Evolutionary conservation across 2,329 filamentous ascomycete species (phyloP).

Genomic region (Cercospora beticola): DNA sequence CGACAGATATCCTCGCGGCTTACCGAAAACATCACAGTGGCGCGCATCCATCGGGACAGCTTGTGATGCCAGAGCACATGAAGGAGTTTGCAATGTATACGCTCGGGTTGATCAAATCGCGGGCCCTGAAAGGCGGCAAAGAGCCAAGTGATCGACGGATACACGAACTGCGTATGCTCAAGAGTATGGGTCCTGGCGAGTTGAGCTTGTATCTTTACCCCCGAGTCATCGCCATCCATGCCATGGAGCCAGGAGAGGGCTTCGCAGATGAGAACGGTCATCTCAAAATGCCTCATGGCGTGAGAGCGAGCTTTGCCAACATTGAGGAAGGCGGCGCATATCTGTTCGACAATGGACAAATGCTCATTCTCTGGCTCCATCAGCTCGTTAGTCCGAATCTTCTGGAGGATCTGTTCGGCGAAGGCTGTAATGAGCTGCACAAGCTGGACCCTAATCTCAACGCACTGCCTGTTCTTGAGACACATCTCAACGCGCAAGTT

Average conservation of each 20-base stretch:
- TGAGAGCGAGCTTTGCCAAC: constrained; percentile 80
- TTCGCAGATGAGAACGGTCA: constrained; percentile 93
- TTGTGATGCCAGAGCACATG: constrained; percentile 91
- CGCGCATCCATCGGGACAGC: constrained; percentile 81
- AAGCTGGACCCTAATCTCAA: constrained; percentile 78
- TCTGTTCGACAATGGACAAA: constrained; percentile 91
- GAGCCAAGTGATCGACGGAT: constrained; percentile 89
- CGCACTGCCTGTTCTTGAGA: constrained; percentile 78
- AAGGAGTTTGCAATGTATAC: constrained; percentile 98
- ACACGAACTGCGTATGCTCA: constrained; percentile 87
- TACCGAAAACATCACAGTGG: constrained; percentile 93
- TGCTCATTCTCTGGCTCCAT: constrained; percentile 89
- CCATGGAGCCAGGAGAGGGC: constrained; percentile 80
- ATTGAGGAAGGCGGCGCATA: constrained; percentile 94
- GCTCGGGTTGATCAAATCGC: constrained; percentile 81
- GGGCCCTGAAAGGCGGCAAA: constrained; percentile 87
- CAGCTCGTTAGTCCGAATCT: constrained; percentile 89
- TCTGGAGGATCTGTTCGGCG: constrained; percentile 84
- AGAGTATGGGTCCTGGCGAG: constrained; percentile 81
- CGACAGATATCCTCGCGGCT: constrained; percentile 84
- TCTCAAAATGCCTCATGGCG: constrained; percentile 74
- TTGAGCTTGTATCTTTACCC: constrained; percentile 92
- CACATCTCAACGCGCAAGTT: constrained; percentile 90
- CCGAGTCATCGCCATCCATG: constrained; percentile 87
- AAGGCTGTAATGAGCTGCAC: constrained; percentile 68